Evolutionary conservation across 495 filamentous ascomycete genomes (phyloP).

Genomic region (Aspergillus kassunensis): DNA sequence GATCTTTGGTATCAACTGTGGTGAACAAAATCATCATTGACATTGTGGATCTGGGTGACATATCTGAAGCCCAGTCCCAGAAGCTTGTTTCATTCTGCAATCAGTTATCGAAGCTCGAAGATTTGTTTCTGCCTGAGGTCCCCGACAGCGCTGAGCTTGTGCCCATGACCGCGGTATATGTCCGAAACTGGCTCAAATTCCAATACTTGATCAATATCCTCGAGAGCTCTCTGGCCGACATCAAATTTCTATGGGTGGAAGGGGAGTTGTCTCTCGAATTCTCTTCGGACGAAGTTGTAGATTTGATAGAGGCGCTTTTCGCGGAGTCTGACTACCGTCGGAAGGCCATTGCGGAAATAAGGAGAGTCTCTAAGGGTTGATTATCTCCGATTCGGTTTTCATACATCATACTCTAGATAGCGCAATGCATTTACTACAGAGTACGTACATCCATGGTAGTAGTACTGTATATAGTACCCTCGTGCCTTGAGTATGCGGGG

Average conservation of each 20-base stretch:
- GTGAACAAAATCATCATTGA: constrained; percentile 79
- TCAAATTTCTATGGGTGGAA: constrained; percentile 83
- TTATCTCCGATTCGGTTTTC: too few species aligned
- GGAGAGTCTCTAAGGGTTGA: constrained; percentile 29
- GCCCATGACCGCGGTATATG: constrained; percentile 74
- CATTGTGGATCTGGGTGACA: constrained; percentile 79
- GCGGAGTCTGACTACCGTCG: constrained; percentile 78
- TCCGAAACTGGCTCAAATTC: constrained; percentile 80
- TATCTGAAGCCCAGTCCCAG: constrained; percentile 83
- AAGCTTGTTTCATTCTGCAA: constrained; percentile 70
- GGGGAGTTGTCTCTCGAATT: constrained; percentile 82
- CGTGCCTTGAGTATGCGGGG: constrained; percentile 13
- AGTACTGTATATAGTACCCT: not conserved
- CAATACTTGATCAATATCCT: constrained; percentile 85
- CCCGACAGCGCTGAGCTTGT: constrained; percentile 36
- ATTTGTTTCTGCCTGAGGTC: constrained; percentile 64
- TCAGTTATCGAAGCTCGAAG: constrained; percentile 64
- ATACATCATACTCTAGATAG: too few species aligned
- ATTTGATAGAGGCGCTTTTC: constrained; percentile 84
- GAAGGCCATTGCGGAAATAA: constrained; percentile 76
- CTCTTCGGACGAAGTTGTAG: constrained; percentile 75
- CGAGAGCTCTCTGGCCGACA: constrained; percentile 84
- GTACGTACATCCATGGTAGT: not conserved
- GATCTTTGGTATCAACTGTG: constrained; percentile 74
- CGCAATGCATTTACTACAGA: not conserved